A percentile compares a stretch with the other conserved stretches of the same genome.
Conservation (phyloP, 2,329 filamentous ascomycete genomes). For the Phialophora macrospora region DNA sequence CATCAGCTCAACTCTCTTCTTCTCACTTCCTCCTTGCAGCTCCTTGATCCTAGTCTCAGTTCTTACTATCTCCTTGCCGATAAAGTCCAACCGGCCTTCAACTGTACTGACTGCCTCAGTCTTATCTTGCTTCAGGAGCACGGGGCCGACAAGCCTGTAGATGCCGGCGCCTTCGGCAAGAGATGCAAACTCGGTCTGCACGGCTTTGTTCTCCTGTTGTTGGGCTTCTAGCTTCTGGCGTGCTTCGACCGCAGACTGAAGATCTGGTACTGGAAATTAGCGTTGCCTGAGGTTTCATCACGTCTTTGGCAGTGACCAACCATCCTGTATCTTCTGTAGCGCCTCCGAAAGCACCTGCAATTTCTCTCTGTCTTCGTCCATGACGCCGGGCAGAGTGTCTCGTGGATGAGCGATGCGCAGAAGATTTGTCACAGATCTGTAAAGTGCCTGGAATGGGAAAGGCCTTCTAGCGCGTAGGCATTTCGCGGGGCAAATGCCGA, state of each 20-base stretch:
- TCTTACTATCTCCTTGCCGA: slow-evolving; percentile 82
- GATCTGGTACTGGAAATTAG: slow-evolving; percentile 61
- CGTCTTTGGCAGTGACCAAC: slow-evolving; percentile 48
- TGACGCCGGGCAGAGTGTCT: slow-evolving; percentile 2
- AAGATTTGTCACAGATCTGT: slow-evolving; percentile 29
- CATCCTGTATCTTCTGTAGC: slow-evolving; percentile 83
- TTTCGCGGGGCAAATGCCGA: slow-evolving; percentile 34
- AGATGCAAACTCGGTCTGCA: slow-evolving; percentile 78
- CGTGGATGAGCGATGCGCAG: slow-evolving; percentile 2
- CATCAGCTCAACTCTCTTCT: slow-evolving; percentile 66
- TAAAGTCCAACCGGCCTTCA: slow-evolving; percentile 87
- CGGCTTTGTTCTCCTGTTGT: slow-evolving; percentile 86
- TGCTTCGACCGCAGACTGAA: slow-evolving; percentile 75
- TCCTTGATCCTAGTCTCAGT: slow-evolving; percentile 69
- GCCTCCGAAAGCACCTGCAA: slow-evolving; percentile 85
- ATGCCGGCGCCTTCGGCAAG: slow-evolving; percentile 83
- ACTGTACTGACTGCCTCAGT: slow-evolving; percentile 88
- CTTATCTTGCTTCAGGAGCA: slow-evolving; percentile 93
- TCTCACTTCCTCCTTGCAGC: slow-evolving; percentile 67
- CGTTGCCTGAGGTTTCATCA: background rate
- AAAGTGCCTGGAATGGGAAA: slow-evolving; percentile 18
- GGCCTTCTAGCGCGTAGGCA: slow-evolving; percentile 20
- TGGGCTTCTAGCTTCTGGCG: slow-evolving; percentile 91
- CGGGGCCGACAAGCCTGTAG: slow-evolving; percentile 93
- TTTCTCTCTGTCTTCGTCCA: slow-evolving; percentile 67